Evolutionary conservation across 139 green algal species (phyloP).

Genomic region (Auxenochlorella pyrenoidosa): DNA sequence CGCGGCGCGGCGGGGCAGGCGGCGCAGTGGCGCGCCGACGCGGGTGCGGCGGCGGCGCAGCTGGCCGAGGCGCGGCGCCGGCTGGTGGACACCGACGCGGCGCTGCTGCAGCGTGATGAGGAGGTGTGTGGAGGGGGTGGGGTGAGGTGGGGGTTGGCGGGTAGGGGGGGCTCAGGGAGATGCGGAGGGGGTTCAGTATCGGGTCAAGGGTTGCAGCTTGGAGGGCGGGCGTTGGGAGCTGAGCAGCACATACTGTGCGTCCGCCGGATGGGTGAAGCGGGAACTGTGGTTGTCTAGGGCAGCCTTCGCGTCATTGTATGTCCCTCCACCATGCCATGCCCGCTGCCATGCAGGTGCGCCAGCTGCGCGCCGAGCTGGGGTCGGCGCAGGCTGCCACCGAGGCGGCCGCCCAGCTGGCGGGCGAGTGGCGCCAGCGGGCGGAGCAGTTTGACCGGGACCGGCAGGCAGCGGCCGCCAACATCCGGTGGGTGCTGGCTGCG

Average conservation of each 20-base stretch:
- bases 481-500: not conserved
- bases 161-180: not conserved
- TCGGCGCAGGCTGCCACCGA: not conserved
- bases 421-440: conserved; percentile 14
- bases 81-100: conserved; percentile 36
- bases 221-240: no score
- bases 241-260: no score
- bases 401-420: not conserved
- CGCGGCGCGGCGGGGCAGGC: not conserved
- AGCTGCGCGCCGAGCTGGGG: conserved; percentile 12
- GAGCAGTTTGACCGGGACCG: conserved; percentile 28
- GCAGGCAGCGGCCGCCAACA: conserved; percentile 24
- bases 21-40: not conserved
- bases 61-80: conserved; percentile 35
- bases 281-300: no score
- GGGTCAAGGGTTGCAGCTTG: no score
- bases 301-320: no score
- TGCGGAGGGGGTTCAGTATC: not conserved
- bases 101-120: conserved; percentile 28
- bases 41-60: not conserved
- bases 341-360: not conserved
- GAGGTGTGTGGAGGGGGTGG: not conserved
- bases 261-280: no score
- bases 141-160: not conserved
- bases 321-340: not conserved